These are phyloP conservation scores for Protea cynaroides DNA, from an alignment of 164 flowering plant genomes.

Conservation along the genomic window DNA sequence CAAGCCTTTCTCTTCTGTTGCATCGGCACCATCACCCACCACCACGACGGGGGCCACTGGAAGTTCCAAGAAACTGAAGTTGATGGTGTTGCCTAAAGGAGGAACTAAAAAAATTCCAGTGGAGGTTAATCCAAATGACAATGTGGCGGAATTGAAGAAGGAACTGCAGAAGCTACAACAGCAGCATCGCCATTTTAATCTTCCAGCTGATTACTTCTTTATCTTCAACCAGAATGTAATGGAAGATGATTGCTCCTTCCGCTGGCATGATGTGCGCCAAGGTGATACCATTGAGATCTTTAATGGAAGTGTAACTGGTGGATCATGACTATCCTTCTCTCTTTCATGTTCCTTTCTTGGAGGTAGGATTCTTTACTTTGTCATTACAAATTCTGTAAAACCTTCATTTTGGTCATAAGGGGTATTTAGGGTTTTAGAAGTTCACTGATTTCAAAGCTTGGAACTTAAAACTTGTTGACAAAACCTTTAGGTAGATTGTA, in stretches of 20 bases:
- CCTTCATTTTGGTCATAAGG: too few relatives aligned
- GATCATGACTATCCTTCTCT: too few relatives aligned
- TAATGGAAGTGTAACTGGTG: conserved; percentile 58
- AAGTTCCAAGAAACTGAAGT: conserved; percentile 36
- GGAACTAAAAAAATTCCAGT: conserved; percentile 49
- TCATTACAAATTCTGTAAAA: too few relatives aligned
- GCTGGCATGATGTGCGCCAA: conserved; percentile 58
- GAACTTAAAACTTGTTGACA: too few relatives aligned
- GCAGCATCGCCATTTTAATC: conserved; percentile 28
- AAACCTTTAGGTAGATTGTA: too few relatives aligned
- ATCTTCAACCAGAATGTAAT: conserved; percentile 73
- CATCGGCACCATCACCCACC: too few relatives aligned
- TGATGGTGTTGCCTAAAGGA: conserved; percentile 42
- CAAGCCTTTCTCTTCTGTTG: conserved; percentile 17
- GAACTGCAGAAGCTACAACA: conserved; percentile 52
- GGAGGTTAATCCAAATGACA: conserved; percentile 49
- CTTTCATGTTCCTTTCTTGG: too few relatives aligned
- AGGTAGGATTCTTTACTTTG: too few relatives aligned
- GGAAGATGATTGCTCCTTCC: conserved; percentile 57
- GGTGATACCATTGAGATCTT: conserved; percentile 77
- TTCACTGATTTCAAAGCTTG: too few relatives aligned
- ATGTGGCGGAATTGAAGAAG: conserved; percentile 56
- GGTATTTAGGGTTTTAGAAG: too few relatives aligned
- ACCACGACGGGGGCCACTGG: too few relatives aligned
- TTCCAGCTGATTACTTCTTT: conserved; percentile 70